Evolutionary conservation across 495 filamentous ascomycete species (phyloP).

Genomic region (Paragyromitra xinjiangensis): DNA sequence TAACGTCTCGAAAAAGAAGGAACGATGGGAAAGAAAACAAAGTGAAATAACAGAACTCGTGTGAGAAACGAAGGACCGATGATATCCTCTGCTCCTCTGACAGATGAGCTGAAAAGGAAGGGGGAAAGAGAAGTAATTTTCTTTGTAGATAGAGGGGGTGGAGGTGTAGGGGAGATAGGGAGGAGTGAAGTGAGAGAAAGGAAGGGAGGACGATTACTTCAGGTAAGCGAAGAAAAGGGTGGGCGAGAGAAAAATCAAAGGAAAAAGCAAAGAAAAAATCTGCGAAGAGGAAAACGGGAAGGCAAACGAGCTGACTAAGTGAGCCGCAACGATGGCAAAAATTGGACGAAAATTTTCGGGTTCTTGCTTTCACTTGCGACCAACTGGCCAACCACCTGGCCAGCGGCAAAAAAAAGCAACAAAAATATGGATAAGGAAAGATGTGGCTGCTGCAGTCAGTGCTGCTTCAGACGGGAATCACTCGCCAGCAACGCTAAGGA

Average conservation of each 20-base stretch:
- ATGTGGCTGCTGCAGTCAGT: conserved; percentile 38
- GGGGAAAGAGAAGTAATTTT: conserved; percentile 52
- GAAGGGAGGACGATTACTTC: conserved; percentile 54
- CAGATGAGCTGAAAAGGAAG: conserved; percentile 62
- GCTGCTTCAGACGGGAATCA: conserved; percentile 38
- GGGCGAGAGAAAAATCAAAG: conserved; percentile 49
- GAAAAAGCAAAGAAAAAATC: conserved; percentile 50
- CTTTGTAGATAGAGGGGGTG: conserved; percentile 47
- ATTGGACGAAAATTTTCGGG: conserved; percentile 50
- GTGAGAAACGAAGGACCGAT: conserved; percentile 59
- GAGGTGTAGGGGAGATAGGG: conserved; percentile 44
- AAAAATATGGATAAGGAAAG: conserved; percentile 53
- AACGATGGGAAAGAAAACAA: conserved; percentile 59
- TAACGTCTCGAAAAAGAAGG: conserved; percentile 59
- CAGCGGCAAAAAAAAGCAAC: conserved; percentile 56
- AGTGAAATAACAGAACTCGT: conserved; percentile 53
- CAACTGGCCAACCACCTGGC: conserved; percentile 46
- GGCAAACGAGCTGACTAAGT: conserved; percentile 52
- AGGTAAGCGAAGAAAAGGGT: conserved; percentile 52
- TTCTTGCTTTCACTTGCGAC: conserved; percentile 18
- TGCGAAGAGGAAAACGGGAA: conserved; percentile 36
- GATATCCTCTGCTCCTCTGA: conserved; percentile 60
- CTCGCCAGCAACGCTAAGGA: conserved; percentile 34
- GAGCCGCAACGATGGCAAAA: conserved; percentile 52
- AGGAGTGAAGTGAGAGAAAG: conserved; percentile 50